These are phyloP conservation scores for Anthoceros angustus DNA, from an alignment of 225 moss, liverwort and hornwort genomes.

Conservation along the genomic window DNA sequence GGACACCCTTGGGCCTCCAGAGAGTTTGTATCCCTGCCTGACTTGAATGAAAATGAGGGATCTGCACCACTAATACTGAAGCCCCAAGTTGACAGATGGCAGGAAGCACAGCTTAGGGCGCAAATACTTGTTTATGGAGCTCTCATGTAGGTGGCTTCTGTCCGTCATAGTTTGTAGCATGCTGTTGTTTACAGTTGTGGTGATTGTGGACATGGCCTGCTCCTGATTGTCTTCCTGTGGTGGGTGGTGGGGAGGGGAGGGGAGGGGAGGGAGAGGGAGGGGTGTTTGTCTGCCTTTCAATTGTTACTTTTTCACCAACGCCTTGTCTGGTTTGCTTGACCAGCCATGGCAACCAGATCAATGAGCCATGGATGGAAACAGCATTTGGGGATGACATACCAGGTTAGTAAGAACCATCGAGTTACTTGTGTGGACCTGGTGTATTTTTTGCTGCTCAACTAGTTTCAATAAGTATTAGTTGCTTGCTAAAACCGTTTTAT, in stretches of 20 bases:
- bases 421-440: neutral
- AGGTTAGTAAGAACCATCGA: neutral
- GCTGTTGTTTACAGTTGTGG: neutral
- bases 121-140: conserved; percentile 3
- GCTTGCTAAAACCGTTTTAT: too few relatives aligned
- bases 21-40: neutral
- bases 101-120: neutral
- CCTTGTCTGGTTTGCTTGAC: neutral
- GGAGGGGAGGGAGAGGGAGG: too few relatives aligned
- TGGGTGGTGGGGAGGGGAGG: too few relatives aligned
- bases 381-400: conserved; percentile 3
- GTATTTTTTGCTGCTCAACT: neutral
- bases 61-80: neutral
- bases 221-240: neutral
- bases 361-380: neutral
- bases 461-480: too few relatives aligned
- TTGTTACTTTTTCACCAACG: neutral
- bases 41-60: neutral
- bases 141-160: conserved; percentile 4
- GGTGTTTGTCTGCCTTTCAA: neutral
- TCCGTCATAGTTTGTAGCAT: neutral
- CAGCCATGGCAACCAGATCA: conserved; percentile 1
- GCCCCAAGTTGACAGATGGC: neutral
- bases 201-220: neutral
- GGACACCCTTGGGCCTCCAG: neutral